Percentiles rank a stretch among this genome's conserved stretches.
Evolutionary conservation across 768 basidiomycete genomes (phyloP).

Genomic region (Suillus luteus): DNA sequence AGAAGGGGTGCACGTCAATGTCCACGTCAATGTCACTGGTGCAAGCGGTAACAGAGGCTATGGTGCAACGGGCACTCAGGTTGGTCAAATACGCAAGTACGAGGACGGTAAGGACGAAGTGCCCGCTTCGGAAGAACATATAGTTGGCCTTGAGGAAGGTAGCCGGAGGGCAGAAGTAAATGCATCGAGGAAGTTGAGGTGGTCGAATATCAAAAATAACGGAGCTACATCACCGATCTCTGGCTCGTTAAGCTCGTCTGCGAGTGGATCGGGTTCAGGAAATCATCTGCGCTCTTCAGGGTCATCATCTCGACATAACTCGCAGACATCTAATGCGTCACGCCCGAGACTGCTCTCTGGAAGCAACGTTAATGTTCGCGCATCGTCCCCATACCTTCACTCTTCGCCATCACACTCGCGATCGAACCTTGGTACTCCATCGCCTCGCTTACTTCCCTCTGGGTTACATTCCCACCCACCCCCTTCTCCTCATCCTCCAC

Average conservation of each 20-base stretch:
- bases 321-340: slow-evolving; percentile 16
- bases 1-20: slow-evolving; percentile 20
- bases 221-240: background rate
- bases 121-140: slow-evolving; percentile 12
- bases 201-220: slow-evolving; percentile 37
- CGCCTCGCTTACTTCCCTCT: slow-evolving; percentile 7
- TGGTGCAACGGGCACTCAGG: slow-evolving; percentile 29
- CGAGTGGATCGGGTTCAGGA: background rate
- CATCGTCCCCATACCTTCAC: slow-evolving; percentile 20
- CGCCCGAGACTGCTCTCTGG: slow-evolving; percentile 11
- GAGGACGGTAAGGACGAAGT: slow-evolving; percentile 14
- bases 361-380: slow-evolving; percentile 15
- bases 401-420: slow-evolving; percentile 18
- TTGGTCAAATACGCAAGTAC: slow-evolving; percentile 11
- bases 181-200: slow-evolving; percentile 46
- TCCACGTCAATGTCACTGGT: slow-evolving; percentile 15
- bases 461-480: background rate
- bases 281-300: background rate
- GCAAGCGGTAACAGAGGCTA: slow-evolving; percentile 19
- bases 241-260: slow-evolving; percentile 11
- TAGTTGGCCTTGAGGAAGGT: slow-evolving; percentile 13
- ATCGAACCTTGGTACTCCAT: slow-evolving; percentile 12
- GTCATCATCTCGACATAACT: slow-evolving; percentile 7
- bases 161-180: slow-evolving; percentile 24
- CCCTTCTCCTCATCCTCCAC: slow-evolving; percentile 23